Evolutionary conservation across 495 filamentous ascomycete genomes (phyloP).

Genomic region (Aspergillus leporis): DNA sequence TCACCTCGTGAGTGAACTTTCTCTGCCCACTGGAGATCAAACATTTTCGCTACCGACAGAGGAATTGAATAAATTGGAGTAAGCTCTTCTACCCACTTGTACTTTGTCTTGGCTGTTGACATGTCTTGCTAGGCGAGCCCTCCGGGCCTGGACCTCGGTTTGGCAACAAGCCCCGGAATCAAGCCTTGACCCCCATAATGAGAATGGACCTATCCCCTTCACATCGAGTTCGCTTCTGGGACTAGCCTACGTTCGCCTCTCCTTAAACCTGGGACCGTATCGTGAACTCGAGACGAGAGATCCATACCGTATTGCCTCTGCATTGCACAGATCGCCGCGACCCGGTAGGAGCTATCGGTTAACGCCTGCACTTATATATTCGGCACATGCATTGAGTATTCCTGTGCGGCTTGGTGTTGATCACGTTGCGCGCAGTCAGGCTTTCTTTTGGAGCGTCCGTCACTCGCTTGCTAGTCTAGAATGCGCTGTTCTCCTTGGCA

Average conservation of each 20-base stretch:
- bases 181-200: slow-evolving; percentile 42
- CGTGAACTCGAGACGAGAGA: slow-evolving; percentile 41
- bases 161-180: slow-evolving; percentile 48
- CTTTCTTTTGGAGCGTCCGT: slow-evolving; percentile 51
- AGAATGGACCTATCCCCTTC: slow-evolving; percentile 42
- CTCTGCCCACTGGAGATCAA: slow-evolving; percentile 36
- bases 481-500: slow-evolving; percentile 48
- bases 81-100: slow-evolving; percentile 6
- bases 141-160: slow-evolving; percentile 41
- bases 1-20: slow-evolving; percentile 41
- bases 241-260: slow-evolving; percentile 42
- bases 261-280: slow-evolving; percentile 37
- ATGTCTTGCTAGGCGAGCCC: slow-evolving; percentile 28
- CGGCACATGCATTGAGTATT: slow-evolving; percentile 42
- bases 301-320: slow-evolving; percentile 33
- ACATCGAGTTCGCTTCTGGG: slow-evolving; percentile 41
- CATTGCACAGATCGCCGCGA: slow-evolving; percentile 34
- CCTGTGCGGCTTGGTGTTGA: slow-evolving; percentile 43
- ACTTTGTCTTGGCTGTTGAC: not conserved
- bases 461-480: slow-evolving; percentile 51
- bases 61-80: slow-evolving; percentile 42
- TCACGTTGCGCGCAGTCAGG: slow-evolving; percentile 46
- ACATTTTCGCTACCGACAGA: slow-evolving; percentile 35
- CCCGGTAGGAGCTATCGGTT: slow-evolving; percentile 39
- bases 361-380: slow-evolving; percentile 40